A percentile compares a stretch with the other conserved stretches of the same genome.
Evolutionary conservation across 805 yeast species (phyloP).

Genomic region (Dipodascus geniculatus): DNA sequence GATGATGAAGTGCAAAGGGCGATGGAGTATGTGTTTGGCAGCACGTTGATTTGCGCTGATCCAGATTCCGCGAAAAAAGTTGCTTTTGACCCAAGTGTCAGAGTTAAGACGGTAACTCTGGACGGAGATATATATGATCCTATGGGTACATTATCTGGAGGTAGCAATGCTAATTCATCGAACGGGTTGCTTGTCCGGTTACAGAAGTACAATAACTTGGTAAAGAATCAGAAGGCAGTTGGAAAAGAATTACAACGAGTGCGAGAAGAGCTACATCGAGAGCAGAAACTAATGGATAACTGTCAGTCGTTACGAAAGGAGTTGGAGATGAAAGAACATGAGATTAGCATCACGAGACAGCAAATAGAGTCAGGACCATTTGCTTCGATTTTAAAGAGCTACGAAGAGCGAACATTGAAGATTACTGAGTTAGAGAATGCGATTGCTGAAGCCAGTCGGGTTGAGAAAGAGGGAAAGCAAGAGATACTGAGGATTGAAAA

Average conservation of each 20-base stretch:
- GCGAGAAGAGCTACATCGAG: conserved; percentile 30
- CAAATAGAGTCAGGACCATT: conserved; percentile 15
- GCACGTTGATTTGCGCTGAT: conserved; percentile 77
- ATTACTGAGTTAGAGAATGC: conserved; percentile 31
- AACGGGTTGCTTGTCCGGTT: conserved; percentile 51
- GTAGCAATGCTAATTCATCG: conserved; percentile 51
- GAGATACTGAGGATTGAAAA: conserved; percentile 47
- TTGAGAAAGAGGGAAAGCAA: conserved; percentile 23
- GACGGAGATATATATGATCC: conserved; percentile 96
- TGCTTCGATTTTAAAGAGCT: conserved; percentile 21
- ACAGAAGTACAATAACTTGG: conserved; percentile 47
- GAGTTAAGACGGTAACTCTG: conserved; percentile 73
- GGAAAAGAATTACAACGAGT: conserved; percentile 34
- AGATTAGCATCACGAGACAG: conserved; percentile 17
- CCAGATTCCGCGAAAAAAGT: conserved; percentile 79
- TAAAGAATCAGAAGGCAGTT: conserved; percentile 29
- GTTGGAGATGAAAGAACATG: conserved; percentile 24
- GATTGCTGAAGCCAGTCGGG: conserved; percentile 28
- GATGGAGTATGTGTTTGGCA: conserved; percentile 86
- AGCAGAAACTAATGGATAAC: conserved; percentile 22
- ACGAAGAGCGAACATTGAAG: conserved; percentile 32
- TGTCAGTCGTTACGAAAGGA: conserved; percentile 17
- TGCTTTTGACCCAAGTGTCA: conserved; percentile 74
- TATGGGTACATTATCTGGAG: conserved; percentile 91
- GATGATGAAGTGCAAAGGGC: conserved; percentile 63